A percentile compares a stretch with the other conserved stretches of the same genome.
Evolutionary conservation across 306 rosid species (phyloP).

Genomic region (Arachis stenosperma): DNA sequence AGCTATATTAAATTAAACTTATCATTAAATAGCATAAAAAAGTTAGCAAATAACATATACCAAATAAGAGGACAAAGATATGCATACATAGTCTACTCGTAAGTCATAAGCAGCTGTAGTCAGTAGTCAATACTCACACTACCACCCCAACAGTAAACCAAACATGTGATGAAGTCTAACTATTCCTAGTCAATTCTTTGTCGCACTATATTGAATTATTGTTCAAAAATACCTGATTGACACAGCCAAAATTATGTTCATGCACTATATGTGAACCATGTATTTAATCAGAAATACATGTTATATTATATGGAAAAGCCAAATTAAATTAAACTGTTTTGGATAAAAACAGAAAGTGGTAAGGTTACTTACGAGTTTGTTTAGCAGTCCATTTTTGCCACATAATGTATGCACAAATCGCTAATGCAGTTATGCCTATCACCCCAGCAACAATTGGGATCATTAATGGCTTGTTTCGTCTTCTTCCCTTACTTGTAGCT

Average conservation of each 20-base stretch:
- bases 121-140: not conserved
- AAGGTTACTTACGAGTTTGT: constrained; percentile 24
- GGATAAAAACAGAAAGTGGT: not conserved
- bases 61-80: no score
- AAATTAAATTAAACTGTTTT: no score
- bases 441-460: constrained; percentile 16
- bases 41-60: no score
- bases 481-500: constrained; percentile 16
- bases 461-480: not conserved
- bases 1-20: no score
- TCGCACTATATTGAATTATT: not conserved
- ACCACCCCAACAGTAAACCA: not conserved
- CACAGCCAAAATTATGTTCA: no score
- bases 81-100: no score
- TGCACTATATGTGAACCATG: not conserved
- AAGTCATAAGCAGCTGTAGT: not conserved
- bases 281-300: no score
- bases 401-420: constrained; percentile 19
- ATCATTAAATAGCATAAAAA: no score
- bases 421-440: constrained; percentile 18
- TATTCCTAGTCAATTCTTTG: not conserved
- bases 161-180: not conserved
- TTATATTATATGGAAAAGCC: no score
- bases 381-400: constrained; percentile 28
- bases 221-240: not conserved